Evolutionary conservation across 2,329 filamentous ascomycete genomes (phyloP).

Genomic region (Fonsecaea pedrosoi): DNA sequence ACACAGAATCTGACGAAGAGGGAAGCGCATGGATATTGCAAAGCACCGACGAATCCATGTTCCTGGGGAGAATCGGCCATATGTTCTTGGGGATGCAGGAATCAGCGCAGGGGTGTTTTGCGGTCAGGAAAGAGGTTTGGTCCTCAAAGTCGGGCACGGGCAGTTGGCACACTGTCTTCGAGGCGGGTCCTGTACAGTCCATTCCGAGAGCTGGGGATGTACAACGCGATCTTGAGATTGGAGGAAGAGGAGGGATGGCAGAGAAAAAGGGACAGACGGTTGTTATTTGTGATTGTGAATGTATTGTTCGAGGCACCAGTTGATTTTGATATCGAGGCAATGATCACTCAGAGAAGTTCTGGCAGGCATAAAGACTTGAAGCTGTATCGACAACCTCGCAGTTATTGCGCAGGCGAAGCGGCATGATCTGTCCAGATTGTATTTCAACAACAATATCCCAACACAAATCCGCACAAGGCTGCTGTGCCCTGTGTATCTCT

Average conservation of each 20-base stretch:
- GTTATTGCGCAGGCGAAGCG: too few species aligned
- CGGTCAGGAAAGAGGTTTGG: slow-evolving; percentile 10
- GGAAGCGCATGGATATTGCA: slow-evolving; percentile 11
- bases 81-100: slow-evolving; percentile 14
- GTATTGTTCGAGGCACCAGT: slow-evolving; percentile 41
- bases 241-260: background rate
- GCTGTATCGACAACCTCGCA: too few species aligned
- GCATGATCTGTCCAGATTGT: too few species aligned
- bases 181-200: slow-evolving; percentile 2
- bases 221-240: background rate
- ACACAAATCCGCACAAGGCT: too few species aligned
- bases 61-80: slow-evolving; percentile 10
- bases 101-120: background rate
- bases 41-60: slow-evolving; percentile 9
- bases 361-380: too few species aligned
- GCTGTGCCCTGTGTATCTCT: too few species aligned
- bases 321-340: background rate
- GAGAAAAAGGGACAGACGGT: slow-evolving; percentile 1
- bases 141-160: background rate
- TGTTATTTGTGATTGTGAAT: background rate
- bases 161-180: background rate
- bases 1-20: background rate
- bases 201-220: slow-evolving; percentile 9
- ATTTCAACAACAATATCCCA: too few species aligned
- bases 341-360: too few species aligned